These are phyloP conservation scores for Endotrypanum monterogeii DNA, from an alignment of 208 protist genomes.

Conservation along the genomic window DNA sequence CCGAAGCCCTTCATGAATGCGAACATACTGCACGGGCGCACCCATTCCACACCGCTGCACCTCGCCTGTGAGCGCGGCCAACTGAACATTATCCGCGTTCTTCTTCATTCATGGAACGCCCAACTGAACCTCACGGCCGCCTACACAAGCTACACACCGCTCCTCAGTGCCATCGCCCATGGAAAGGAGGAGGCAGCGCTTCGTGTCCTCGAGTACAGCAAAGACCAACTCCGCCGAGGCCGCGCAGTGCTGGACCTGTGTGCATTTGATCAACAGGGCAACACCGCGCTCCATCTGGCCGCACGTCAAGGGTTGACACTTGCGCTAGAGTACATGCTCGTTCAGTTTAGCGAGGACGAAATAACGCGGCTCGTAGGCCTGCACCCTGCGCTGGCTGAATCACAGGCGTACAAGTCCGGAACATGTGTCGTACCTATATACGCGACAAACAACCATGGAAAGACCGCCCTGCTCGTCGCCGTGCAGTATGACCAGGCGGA, in stretches of 20 bases:
- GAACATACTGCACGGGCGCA: slow-evolving; percentile 66
- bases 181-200: slow-evolving; percentile 61
- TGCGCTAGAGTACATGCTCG: slow-evolving; percentile 81
- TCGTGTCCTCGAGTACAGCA: slow-evolving; percentile 73
- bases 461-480: slow-evolving; percentile 69
- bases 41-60: slow-evolving; percentile 73
- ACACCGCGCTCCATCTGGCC: slow-evolving; percentile 75
- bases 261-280: slow-evolving; percentile 61
- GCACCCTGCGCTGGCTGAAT: slow-evolving; percentile 15
- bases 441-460: slow-evolving; percentile 60
- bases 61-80: slow-evolving; percentile 79
- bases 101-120: slow-evolving; percentile 61
- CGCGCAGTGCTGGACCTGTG: slow-evolving; percentile 61
- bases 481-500: slow-evolving; percentile 59
- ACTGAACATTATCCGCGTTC: slow-evolving; percentile 42
- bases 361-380: slow-evolving; percentile 37
- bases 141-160: slow-evolving; percentile 55
- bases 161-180: slow-evolving; percentile 67
- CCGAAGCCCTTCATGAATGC: slow-evolving; percentile 58
- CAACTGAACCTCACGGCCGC: slow-evolving; percentile 61
- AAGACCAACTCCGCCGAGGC: slow-evolving; percentile 69
- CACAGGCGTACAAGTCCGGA: slow-evolving; percentile 10
- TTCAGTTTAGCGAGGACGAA: slow-evolving; percentile 76
- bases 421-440: slow-evolving; percentile 30
- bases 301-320: slow-evolving; percentile 46